Evolutionary conservation across 225 moss, liverwort and hornwort genomes (phyloP), one percentile per base, ranked within the genome.

Genomic region (Anthoceros angustus): DNA sequence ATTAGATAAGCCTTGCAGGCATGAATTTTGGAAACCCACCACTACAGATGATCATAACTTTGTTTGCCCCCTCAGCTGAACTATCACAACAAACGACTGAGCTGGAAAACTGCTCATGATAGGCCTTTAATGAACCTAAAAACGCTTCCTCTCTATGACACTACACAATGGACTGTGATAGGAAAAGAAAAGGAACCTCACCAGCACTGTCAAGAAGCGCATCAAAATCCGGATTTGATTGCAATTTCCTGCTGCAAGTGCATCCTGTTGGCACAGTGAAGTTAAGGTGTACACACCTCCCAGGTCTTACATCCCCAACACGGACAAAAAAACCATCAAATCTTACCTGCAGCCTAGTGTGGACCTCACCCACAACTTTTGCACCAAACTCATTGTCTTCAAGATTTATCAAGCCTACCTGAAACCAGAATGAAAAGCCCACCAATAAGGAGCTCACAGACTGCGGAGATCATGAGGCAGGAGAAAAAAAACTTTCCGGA

Each of bases 371-470:
- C 6, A 92, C 92, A 55, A 99, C 78, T 72, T 89, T 92, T 10
- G 66, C 79, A 0, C 84, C 92, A 68, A 99, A 92, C 70, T 86
- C 88, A 14, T 70, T 79, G 63, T 87, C 82, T 67, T 99, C 98
- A 16, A 89, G 87, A 41, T 99, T 99, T 43, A 99, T 86, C 41
- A 99, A 71, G 12, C 92, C 98, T 42, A 91, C 64, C 80, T 80
- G 74, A 64, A 55, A 42, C 18, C 10, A 63, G 9, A 67, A 42
- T 18, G 12, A 40, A 18, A 66, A 42, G 15, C 42, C 55, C 16
- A 26, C 42, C 12, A 25, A 42, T 55, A 15, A 21, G 21, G 18
- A 55, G 18, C 16, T 55, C 62, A 62, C 7, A n/a, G 64, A 64
- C 10, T 10, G 11, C 32, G 6, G 40, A 38, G 16, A 64, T 15